phyloP scores from a whole-genome alignment of 2,329 filamentous ascomycete genomes.

The Colletotrichum sublineola region DNA sequence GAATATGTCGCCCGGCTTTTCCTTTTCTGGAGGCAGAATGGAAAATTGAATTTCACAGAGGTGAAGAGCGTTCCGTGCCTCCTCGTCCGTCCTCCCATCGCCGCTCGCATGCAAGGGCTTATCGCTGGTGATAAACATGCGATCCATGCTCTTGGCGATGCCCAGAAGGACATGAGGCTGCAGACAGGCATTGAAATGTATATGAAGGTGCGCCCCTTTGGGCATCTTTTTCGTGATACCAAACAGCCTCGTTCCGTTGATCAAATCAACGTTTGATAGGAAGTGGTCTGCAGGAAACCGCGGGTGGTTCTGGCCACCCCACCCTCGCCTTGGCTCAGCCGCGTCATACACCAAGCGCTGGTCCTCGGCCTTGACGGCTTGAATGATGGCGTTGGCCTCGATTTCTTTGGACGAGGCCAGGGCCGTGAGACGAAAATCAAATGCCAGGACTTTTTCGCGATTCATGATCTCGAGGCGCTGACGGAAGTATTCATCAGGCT shows the following conservation, averaged over 20 bases:
- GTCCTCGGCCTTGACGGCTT: conserved; percentile 54
- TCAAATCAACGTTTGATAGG: conserved; percentile 66
- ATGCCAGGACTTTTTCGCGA: conserved; percentile 55
- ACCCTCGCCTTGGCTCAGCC: conserved; percentile 52
- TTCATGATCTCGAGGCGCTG: conserved; percentile 49
- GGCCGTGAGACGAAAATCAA: conserved; percentile 55
- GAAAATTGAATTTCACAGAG: conserved; percentile 74
- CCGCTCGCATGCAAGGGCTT: conserved; percentile 54
- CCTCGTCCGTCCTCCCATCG: conserved; percentile 28
- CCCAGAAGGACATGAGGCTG: conserved; percentile 70
- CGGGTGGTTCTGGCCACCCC: conserved; percentile 59
- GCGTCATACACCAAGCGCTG: conserved; percentile 52
- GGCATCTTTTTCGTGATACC: conserved; percentile 70
- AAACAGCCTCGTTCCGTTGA: conserved; percentile 69
- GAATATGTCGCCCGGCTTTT: conserved; percentile 63
- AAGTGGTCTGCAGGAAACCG: conserved; percentile 69
- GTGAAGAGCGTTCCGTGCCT: conserved; percentile 41
- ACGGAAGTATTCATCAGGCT: conserved; percentile 49
- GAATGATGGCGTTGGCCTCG: conserved; percentile 57
- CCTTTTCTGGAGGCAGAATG: conserved; percentile 49
- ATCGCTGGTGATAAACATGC: conserved; percentile 79
- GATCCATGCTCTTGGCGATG: conserved; percentile 66
- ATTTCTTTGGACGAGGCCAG: conserved; percentile 53
- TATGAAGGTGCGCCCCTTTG: conserved; percentile 80
- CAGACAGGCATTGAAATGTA: conserved; percentile 84